Evolutionary conservation across 257 asterid genomes (phyloP).

Genomic region (Solanum ahanhuiri): DNA sequence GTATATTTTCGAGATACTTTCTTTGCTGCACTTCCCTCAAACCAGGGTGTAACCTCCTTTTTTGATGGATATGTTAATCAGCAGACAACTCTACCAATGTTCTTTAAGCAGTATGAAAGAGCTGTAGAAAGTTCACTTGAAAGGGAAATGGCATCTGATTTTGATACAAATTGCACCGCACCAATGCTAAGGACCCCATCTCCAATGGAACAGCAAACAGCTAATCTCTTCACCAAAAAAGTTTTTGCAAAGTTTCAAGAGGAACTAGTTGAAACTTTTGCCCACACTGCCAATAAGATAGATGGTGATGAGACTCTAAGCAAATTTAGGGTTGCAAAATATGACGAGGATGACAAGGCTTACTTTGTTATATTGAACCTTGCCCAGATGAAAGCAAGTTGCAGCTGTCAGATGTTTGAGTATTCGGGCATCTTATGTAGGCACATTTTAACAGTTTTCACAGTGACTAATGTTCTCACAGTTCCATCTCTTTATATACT

Average conservation of each 20-base stretch:
- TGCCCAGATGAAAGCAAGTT: constrained; percentile 54
- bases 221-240: constrained; percentile 53
- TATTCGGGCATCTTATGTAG: constrained; percentile 65
- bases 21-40: constrained; percentile 59
- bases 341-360: constrained; percentile 69
- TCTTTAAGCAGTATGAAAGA: constrained; percentile 72
- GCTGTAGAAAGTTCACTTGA: constrained; percentile 59
- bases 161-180: constrained; percentile 36
- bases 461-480: constrained; percentile 66
- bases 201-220: constrained; percentile 79
- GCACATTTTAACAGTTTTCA: constrained; percentile 68
- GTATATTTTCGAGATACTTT: constrained; percentile 68
- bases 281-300: constrained; percentile 65
- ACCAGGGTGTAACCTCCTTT: constrained; percentile 56
- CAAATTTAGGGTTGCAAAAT: constrained; percentile 74
- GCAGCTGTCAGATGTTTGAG: constrained; percentile 86
- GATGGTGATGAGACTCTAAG: constrained; percentile 45
- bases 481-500: constrained; percentile 59
- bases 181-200: constrained; percentile 70
- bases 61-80: constrained; percentile 74
- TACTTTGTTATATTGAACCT: constrained; percentile 41
- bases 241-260: constrained; percentile 70
- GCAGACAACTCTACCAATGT: constrained; percentile 55
- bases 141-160: constrained; percentile 64
- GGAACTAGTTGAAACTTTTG: constrained; percentile 81